Percentiles rank a stretch among this genome's conserved stretches.
phyloP scores from a whole-genome alignment of 2,329 filamentous ascomycete genomes.

The Trichophaea hybrida region DNA sequence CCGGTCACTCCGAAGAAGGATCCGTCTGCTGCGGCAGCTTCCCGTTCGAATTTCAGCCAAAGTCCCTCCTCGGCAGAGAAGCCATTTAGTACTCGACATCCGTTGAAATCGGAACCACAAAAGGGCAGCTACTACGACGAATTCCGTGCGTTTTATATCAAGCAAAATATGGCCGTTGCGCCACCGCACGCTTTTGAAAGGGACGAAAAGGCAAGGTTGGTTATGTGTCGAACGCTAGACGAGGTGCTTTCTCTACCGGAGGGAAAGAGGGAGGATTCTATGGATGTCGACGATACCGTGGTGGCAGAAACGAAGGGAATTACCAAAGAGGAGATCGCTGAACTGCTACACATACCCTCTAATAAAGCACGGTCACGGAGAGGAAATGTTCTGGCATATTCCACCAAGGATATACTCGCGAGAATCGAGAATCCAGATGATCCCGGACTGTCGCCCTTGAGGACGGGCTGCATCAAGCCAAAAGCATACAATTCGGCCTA shows the following conservation, averaged over 20 bases:
- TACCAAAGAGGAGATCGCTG: slow-evolving; percentile 9
- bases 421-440: slow-evolving; percentile 31
- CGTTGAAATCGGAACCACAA: no score
- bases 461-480: neutral
- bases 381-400: slow-evolving; percentile 24
- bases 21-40: neutral
- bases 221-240: slow-evolving; percentile 28
- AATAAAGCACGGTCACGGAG: slow-evolving; percentile 16
- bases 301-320: neutral
- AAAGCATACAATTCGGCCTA: slow-evolving; percentile 18
- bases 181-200: slow-evolving; percentile 37
- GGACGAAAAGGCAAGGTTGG: slow-evolving; percentile 36
- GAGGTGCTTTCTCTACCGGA: slow-evolving; percentile 28
- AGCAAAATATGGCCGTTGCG: slow-evolving; percentile 58
- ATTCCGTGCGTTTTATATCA: slow-evolving; percentile 72
- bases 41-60: neutral
- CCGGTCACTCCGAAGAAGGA: slow-evolving; percentile 29
- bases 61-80: no score
- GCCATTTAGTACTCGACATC: no score
- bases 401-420: slow-evolving; percentile 49
- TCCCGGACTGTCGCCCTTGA: slow-evolving; percentile 11
- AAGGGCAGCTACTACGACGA: slow-evolving; percentile 43
- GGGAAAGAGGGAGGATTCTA: neutral
- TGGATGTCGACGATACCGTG: neutral
- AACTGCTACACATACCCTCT: slow-evolving; percentile 21